Evolutionary conservation across 1,284 basidiomycete genomes (phyloP), one percentile per base, ranked within the genome.

Genomic region (Cystobasidiaceae sp.): DNA sequence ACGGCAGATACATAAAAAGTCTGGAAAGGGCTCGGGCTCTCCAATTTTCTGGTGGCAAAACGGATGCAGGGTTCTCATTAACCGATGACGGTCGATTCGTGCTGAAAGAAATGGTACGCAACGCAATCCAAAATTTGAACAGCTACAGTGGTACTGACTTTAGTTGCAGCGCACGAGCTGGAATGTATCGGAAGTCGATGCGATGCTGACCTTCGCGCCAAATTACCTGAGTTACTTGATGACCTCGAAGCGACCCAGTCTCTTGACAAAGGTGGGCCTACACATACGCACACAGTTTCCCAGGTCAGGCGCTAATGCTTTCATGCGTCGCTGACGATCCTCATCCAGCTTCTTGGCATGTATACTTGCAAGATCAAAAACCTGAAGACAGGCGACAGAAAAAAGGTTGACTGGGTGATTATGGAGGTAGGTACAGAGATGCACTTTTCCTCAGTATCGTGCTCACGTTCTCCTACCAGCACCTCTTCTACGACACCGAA

Each of bases 351-450:
- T 13, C 51, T 61, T 25, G 58, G 46, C 19, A 50, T 61, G 34
- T 61, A 50, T 23, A 61, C 58, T 15, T 50, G 45, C 58, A 61
- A 61, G 30, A 51, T 61, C 46, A 61, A 61, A 25, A 30, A 50
- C 30, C 19, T 50, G n/a, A 50, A 50, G 33, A 48, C 45, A 37
- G 58, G 48, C n/a, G 45, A 48, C 32, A 50, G 25, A 23, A 45
- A 43, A 23, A 51, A 50, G 25, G 48, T 50, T 9, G 48, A 50
- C 27, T 41, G 34, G 30, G 58, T 61, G 23, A 34, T 61, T 1
- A 50, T 50, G 58, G 48, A 61, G 32, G 44, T 59, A 37, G 8
- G 28, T 34, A 9, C 30, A 45, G 9, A 25, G 15, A 25, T 6
- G 21, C 13, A 5, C 0, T 59, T 2, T 25, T 13, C 37, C 9